A percentile compares a stretch with the other conserved stretches of the same genome.
Conservation (phyloP, 768 basidiomycete genomes). For the Suillus spraguei region DNA sequence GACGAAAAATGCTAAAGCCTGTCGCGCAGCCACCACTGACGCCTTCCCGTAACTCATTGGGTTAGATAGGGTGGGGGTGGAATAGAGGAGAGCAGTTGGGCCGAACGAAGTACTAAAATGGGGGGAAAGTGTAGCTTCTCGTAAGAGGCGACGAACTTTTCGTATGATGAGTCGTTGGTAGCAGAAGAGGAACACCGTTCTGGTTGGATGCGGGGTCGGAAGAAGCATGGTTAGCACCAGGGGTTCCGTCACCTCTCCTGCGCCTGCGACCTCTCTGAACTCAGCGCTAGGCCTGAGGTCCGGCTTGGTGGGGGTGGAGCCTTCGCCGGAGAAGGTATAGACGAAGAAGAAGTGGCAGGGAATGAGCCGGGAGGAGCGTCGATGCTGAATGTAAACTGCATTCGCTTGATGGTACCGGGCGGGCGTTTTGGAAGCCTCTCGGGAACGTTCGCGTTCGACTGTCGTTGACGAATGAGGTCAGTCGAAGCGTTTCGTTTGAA, state of each 20-base stretch:
- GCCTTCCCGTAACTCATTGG: conserved; percentile 77
- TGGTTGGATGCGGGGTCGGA: conserved; percentile 31
- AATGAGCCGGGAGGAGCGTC: conserved; percentile 53
- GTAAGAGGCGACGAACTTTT: conserved; percentile 36
- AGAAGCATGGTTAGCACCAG: conserved; percentile 19
- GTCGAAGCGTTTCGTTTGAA: conserved; percentile 80
- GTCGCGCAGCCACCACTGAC: conserved; percentile 51
- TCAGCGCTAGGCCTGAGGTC: conserved; percentile 67
- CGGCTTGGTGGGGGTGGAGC: conserved; percentile 53
- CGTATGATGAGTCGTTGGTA: conserved; percentile 37
- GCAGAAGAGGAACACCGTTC: not conserved
- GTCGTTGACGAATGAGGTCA: conserved; percentile 80
- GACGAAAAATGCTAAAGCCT: conserved; percentile 64
- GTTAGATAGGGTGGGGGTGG: conserved; percentile 66
- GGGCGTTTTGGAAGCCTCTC: conserved; percentile 66
- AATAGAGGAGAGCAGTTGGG: conserved; percentile 72
- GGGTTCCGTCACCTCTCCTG: conserved; percentile 33
- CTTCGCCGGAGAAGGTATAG: conserved; percentile 10
- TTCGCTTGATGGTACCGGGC: conserved; percentile 79
- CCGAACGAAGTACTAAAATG: conserved; percentile 73
- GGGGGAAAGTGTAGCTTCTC: conserved; percentile 51
- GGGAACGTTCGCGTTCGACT: conserved; percentile 77
- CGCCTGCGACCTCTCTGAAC: conserved; percentile 52
- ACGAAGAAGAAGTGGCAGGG: conserved; percentile 5
- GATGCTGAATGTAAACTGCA: conserved; percentile 90